Percentiles rank a stretch among this genome's conserved stretches.
Conservation (phyloP, 164 flowering plant species). For the Sedum album region DNA sequence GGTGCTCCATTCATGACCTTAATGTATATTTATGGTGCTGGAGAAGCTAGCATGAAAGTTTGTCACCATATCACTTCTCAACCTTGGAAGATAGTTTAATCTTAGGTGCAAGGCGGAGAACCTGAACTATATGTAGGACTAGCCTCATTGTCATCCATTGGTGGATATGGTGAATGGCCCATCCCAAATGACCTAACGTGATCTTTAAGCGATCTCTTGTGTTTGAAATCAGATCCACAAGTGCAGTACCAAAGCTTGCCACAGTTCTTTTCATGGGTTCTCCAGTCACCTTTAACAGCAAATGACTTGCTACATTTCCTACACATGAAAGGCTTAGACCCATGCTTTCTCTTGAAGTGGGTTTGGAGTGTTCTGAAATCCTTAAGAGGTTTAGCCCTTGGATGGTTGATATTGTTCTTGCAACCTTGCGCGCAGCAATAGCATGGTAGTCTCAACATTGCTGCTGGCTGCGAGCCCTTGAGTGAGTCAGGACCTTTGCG, state of each 20-base stretch:
- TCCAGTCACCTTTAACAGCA: constrained; percentile 40
- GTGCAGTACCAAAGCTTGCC: neutral
- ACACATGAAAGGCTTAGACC: neutral
- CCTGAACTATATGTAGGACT: neutral
- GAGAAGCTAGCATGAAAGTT: neutral
- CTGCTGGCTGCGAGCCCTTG: neutral
- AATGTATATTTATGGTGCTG: neutral
- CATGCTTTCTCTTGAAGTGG: neutral
- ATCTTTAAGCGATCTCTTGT: constrained; percentile 55
- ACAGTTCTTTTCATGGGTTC: neutral
- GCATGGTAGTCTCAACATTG: neutral
- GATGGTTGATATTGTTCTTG: neutral
- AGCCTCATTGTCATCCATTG: neutral
- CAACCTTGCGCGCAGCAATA: neutral
- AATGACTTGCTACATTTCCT: constrained; percentile 51
- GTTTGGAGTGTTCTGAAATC: neutral
- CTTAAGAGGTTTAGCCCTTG: neutral
- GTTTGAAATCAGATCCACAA: constrained; percentile 10
- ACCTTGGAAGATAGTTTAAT: neutral
- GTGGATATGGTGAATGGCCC: constrained; percentile 22
- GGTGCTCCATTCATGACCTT: neutral
- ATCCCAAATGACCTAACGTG: constrained; percentile 48
- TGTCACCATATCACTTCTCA: neutral
- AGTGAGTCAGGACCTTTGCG: neutral
- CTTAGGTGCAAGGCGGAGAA: neutral